A percentile compares a stretch with the other conserved stretches of the same genome.
These are phyloP conservation scores for Veloporphyrellus conicus DNA, from an alignment of 1,284 basidiomycete genomes.

Conservation along the genomic window DNA sequence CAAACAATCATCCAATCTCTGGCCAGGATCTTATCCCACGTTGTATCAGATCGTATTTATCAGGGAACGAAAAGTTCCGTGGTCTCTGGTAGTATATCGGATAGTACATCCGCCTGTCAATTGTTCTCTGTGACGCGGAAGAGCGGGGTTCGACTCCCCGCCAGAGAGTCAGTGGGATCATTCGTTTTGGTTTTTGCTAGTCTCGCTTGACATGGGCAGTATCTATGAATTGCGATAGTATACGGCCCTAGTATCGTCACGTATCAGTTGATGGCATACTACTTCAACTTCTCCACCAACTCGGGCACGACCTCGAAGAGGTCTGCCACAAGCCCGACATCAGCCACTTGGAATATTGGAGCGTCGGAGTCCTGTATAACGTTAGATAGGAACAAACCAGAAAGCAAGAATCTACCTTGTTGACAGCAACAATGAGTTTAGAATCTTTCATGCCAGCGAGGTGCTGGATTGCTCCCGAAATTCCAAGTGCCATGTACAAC, in stretches of 20 bases:
- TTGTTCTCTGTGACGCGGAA: no score
- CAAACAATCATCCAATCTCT: no score
- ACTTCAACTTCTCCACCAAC: constrained; percentile 79
- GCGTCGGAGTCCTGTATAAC: constrained; percentile 82
- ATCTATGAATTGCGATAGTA: background rate
- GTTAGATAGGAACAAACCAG: constrained; percentile 11
- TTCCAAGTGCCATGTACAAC: constrained; percentile 93
- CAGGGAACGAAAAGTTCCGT: no score
- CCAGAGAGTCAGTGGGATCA: no score
- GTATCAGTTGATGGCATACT: constrained; percentile 29
- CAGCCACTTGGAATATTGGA: constrained; percentile 98
- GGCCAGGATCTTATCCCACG: no score
- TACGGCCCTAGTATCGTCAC: background rate
- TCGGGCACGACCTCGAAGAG: constrained; percentile 87
- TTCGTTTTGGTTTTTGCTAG: no score
- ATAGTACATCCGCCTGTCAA: constrained; percentile 46
- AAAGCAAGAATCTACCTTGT: constrained; percentile 63
- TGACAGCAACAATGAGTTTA: constrained; percentile 96
- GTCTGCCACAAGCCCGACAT: constrained; percentile 91
- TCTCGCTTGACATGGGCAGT: no score
- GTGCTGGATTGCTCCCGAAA: constrained; percentile 97
- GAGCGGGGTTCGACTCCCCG: constrained; percentile 45
- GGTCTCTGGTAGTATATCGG: constrained; percentile 47
- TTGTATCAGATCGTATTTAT: no score
- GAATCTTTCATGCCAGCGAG: constrained; percentile 99